These are phyloP conservation scores for Drechslerella stenobrocha DNA, from an alignment of 2,329 filamentous ascomycete genomes.

Conservation along the genomic window DNA sequence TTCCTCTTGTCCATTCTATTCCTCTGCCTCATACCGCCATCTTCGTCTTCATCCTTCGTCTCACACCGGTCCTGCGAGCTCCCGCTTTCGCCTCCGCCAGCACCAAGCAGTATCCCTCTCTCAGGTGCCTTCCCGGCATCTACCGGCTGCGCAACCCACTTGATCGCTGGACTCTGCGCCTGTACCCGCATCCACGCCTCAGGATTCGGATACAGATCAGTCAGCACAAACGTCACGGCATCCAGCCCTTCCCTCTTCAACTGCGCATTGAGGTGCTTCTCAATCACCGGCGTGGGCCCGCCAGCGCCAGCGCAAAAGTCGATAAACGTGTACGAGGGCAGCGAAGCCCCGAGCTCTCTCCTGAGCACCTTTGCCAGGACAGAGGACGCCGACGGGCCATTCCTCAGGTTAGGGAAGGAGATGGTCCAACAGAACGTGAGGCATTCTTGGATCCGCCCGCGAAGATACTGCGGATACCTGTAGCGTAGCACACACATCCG, in stretches of 20 bases:
- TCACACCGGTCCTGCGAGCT: no score
- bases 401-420: slow-evolving; percentile 55
- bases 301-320: slow-evolving; percentile 78
- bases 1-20: slow-evolving; percentile 51
- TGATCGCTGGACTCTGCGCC: slow-evolving; percentile 60
- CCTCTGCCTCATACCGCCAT: no score
- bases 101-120: slow-evolving; percentile 55
- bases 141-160: slow-evolving; percentile 65
- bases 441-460: slow-evolving; percentile 67
- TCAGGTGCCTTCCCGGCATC: slow-evolving; percentile 67
- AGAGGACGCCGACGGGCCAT: slow-evolving; percentile 58
- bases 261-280: slow-evolving; percentile 62
- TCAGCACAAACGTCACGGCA: slow-evolving; percentile 65
- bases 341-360: slow-evolving; percentile 59
- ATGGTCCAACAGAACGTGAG: slow-evolving; percentile 68
- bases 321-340: slow-evolving; percentile 66
- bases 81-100: background rate
- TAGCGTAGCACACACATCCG: no score
- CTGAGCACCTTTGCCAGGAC: slow-evolving; percentile 65
- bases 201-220: slow-evolving; percentile 68
- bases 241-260: slow-evolving; percentile 42
- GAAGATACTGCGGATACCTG: slow-evolving; percentile 70
- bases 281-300: slow-evolving; percentile 69
- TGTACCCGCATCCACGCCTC: slow-evolving; percentile 64
- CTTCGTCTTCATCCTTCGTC: no score